A percentile compares a stretch with the other conserved stretches of the same genome.
These are phyloP conservation scores for Pseudozyma thailandica DNA, from an alignment of 1,284 basidiomycete species.

Conservation along the genomic window DNA sequence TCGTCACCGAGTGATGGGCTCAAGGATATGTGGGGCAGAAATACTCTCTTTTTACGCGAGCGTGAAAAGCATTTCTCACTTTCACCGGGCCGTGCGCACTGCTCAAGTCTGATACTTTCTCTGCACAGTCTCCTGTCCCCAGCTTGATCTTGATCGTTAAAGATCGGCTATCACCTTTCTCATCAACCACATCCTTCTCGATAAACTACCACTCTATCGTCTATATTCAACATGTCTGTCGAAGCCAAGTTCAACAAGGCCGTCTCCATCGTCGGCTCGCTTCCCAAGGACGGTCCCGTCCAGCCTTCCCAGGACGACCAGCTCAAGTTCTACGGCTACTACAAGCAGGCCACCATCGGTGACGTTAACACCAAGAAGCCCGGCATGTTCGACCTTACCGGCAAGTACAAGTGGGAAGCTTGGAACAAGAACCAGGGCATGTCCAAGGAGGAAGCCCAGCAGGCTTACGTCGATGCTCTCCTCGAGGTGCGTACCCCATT, in stretches of 20 bases:
- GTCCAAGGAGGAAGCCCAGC: constrained; percentile 58
- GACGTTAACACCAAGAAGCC: constrained; percentile 65
- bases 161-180: not conserved
- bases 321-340: constrained; percentile 66
- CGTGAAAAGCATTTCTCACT: too few species aligned
- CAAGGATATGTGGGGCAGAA: too few species aligned
- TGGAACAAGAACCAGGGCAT: constrained; percentile 63
- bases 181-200: not conserved
- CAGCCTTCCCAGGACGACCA: constrained; percentile 63
- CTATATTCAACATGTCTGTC: constrained; percentile 42
- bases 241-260: constrained; percentile 61
- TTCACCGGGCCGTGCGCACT: constrained; percentile 19
- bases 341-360: constrained; percentile 67
- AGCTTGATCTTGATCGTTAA: not conserved
- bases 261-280: constrained; percentile 49
- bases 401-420: constrained; percentile 67
- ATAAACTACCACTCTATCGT: not conserved
- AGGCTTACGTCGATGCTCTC: constrained; percentile 60
- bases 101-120: constrained; percentile 2
- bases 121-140: not conserved
- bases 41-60: too few species aligned
- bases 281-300: constrained; percentile 61
- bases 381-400: constrained; percentile 65
- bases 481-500: constrained; percentile 37
- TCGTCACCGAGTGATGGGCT: too few species aligned